Evolutionary conservation across 495 filamentous ascomycete genomes (phyloP).

Genomic region (Aspergillus nanangensis): DNA sequence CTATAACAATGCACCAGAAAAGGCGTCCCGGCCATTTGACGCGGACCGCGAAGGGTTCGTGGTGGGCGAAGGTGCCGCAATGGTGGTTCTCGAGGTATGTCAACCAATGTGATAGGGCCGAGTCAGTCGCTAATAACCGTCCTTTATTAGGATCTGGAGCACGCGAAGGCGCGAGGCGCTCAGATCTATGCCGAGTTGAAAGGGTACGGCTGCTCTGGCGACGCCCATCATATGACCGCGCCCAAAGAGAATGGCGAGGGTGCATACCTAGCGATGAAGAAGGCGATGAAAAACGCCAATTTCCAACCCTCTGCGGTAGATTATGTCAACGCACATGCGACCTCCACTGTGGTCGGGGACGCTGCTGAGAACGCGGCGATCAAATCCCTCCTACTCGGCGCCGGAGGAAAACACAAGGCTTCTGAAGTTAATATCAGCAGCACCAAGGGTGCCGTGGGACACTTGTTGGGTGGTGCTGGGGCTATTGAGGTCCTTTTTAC

Average conservation of each 20-base stretch:
- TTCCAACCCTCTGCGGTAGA: constrained; percentile 67
- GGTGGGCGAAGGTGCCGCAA: constrained; percentile 85
- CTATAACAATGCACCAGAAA: constrained; percentile 69
- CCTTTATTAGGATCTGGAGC: constrained; percentile 67
- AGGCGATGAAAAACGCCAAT: constrained; percentile 69
- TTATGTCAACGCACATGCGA: constrained; percentile 96
- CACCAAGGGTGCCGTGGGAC: constrained; percentile 90
- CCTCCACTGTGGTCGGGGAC: constrained; percentile 80
- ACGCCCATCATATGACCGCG: constrained; percentile 90
- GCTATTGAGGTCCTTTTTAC: constrained; percentile 85
- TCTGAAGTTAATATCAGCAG: constrained; percentile 77
- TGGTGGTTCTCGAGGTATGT: constrained; percentile 73
- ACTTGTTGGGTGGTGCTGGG: constrained; percentile 87
- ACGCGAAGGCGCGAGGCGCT: constrained; percentile 74
- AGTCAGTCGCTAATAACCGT: not conserved
- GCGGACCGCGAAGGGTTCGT: constrained; percentile 79
- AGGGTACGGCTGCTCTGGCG: constrained; percentile 83
- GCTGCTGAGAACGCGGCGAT: constrained; percentile 85
- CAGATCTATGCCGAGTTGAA: constrained; percentile 83
- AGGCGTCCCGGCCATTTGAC: constrained; percentile 86
- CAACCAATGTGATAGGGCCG: not conserved
- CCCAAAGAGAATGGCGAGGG: constrained; percentile 78
- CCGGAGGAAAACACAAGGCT: constrained; percentile 57
- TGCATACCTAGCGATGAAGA: constrained; percentile 78
- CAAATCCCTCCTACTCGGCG: constrained; percentile 67